A percentile compares a stretch with the other conserved stretches of the same genome.
phyloP scores from a whole-genome alignment of 1,284 basidiomycete genomes.

The Trichosporon coremiiforme region DNA sequence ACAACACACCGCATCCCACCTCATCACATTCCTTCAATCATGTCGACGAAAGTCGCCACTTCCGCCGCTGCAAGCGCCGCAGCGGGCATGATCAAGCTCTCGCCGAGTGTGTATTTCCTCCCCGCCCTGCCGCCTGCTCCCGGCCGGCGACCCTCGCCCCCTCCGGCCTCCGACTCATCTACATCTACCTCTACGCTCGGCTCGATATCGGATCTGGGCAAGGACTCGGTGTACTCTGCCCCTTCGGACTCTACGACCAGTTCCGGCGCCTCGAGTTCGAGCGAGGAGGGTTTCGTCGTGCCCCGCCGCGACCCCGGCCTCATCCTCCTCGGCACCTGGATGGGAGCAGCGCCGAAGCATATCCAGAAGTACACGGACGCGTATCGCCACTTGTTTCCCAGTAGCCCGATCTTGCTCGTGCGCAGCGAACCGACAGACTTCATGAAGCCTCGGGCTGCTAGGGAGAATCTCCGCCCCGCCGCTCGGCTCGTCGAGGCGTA shows the following conservation, averaged over 20 bases:
- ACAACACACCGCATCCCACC: neutral
- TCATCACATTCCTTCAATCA: neutral
- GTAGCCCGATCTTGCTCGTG: conserved; percentile 27
- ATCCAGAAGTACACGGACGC: conserved; percentile 30
- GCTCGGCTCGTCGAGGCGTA: conserved; percentile 5
- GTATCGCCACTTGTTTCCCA: conserved; percentile 26
- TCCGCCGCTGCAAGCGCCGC: neutral
- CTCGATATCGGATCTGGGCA: neutral
- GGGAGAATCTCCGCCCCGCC: conserved; percentile 7
- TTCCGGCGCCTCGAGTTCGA: neutral
- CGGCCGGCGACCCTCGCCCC: neutral
- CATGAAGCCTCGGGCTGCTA: conserved; percentile 11
- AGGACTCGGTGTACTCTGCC: neutral
- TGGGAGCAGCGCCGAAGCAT: conserved; percentile 26
- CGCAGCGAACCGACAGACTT: conserved; percentile 26
- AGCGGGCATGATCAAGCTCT: conserved; percentile 14
- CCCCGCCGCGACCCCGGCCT: conserved; percentile 22
- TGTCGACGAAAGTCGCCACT: neutral
- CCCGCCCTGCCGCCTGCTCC: neutral
- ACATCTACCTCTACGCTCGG: neutral
- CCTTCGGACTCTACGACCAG: neutral
- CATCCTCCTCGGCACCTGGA: conserved; percentile 32
- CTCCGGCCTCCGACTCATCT: neutral
- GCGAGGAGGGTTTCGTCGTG: too few species aligned
- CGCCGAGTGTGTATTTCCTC: conserved; percentile 23